Conservation (phyloP, 176 grass and related monocot species). For the Dactylis glomerata region DNA sequence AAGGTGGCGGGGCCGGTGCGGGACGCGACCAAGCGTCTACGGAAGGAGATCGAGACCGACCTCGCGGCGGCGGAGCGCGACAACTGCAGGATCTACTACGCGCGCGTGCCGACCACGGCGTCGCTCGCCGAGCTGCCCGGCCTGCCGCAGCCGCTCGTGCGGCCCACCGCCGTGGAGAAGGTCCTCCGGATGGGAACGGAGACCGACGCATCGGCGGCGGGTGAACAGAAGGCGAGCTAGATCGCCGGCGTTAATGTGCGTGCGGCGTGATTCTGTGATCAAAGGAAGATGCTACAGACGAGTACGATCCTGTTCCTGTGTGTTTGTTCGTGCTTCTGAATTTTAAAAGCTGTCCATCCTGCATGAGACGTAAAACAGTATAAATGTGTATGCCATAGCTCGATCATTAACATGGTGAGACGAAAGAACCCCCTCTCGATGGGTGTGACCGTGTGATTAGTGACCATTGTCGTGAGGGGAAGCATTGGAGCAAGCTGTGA, state of each 20-base stretch:
- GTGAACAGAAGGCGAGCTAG: not conserved
- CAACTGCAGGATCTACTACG: constrained; percentile 56
- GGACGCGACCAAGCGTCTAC: constrained; percentile 37
- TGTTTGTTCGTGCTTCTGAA: not conserved
- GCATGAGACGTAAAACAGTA: not conserved
- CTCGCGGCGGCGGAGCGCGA: constrained; percentile 50
- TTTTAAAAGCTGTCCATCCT: not conserved
- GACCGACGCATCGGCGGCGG: not conserved
- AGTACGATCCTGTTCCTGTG: not conserved
- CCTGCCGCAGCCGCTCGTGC: constrained; percentile 21
- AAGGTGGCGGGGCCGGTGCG: constrained; percentile 34
- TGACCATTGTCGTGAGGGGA: no score
- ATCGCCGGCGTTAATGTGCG: not conserved
- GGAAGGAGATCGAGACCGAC: constrained; percentile 39
- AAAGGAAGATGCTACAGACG: not conserved
- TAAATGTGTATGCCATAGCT: not conserved
- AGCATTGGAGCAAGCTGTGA: no score
- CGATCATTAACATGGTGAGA: no score
- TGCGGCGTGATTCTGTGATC: not conserved
- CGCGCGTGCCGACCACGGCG: constrained; percentile 39
- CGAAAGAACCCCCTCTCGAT: no score
- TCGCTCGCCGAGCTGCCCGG: constrained; percentile 27
- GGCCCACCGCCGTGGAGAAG: constrained; percentile 9
- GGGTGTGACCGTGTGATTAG: no score
- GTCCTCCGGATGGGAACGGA: not conserved